Percentiles rank a stretch among this genome's conserved stretches.
These are phyloP conservation scores for Macrolepiota dolichaula DNA, from an alignment of 768 basidiomycete species.

Conservation along the genomic window DNA sequence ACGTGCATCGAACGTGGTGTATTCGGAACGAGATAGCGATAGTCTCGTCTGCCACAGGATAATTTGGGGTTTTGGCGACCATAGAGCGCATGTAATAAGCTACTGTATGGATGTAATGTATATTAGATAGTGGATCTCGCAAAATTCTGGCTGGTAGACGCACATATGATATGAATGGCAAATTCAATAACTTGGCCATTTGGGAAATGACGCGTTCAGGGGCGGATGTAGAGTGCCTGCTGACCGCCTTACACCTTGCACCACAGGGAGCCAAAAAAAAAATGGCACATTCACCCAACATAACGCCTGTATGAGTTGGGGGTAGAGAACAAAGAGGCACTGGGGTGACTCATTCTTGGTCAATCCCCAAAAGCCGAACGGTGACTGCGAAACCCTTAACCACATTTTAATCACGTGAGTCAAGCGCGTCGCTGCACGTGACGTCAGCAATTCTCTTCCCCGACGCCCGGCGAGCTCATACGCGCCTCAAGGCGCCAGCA, in stretches of 20 bases:
- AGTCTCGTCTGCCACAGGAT: background rate
- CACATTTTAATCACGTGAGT: constrained; percentile 5
- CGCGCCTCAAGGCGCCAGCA: background rate
- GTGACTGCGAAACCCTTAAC: constrained; percentile 2
- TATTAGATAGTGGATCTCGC: background rate
- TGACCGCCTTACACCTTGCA: background rate
- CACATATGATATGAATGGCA: background rate
- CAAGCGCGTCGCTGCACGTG: constrained; percentile 7
- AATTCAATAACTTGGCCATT: background rate
- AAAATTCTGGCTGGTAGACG: background rate
- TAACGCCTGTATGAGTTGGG: background rate
- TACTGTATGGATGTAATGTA: background rate
- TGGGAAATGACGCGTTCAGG: constrained; percentile 7
- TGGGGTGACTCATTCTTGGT: constrained; percentile 3
- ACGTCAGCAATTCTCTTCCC: background rate
- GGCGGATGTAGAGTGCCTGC: background rate
- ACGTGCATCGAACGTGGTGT: background rate
- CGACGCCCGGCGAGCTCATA: background rate
- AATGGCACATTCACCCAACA: background rate
- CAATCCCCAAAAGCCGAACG: constrained; percentile 9
- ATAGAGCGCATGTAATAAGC: background rate
- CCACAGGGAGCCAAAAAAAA: background rate
- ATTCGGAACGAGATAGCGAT: background rate
- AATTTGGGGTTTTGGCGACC: background rate
- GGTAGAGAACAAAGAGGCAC: constrained; percentile 1